Base-by-base conservation (phyloP, 2,329 filamentous ascomycete species). In the Thelonectria rubi region DNA sequence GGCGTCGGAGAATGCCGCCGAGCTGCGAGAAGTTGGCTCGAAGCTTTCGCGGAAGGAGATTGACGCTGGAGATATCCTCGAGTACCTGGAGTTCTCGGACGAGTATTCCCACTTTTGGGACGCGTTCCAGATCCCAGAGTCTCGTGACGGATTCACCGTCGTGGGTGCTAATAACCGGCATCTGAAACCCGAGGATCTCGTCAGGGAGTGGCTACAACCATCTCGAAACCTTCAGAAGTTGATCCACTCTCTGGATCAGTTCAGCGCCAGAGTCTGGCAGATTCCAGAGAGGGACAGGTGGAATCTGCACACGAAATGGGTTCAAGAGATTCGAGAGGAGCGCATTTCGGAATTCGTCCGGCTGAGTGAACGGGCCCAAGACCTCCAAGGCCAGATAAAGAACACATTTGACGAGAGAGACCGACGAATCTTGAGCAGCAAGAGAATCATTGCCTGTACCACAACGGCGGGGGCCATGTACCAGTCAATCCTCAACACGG, bases 391-490 rank as follows among this genome's bases (percentile, higher is more conserved):
- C 0, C 71, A 73, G 5, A 67, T 88, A 1, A 75, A 79, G 1
- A 76, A 75, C 2, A 72, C 87, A 0, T 80, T 80, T 18, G 77
- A 74, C 6, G 77, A 84, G 46, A 76, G 67, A 3, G 78, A 81
- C 18, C 74, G 77, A 0, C 57, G 70, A 0, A 77, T 82, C 0
- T 78, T 92, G 2, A 74, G 75, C n/a, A 71, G 68, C 0, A 90
- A 86, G 67, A 78, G 83, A 1, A 81, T 93, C 12, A 88, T 93
- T 45, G 89, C 82, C 0, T 91, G 88, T 64, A 93, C 91, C 0
- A 93, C 90, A 0, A 93, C 88, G 0, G 88, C 80, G 0, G 89
- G 89, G 0, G 88, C 91, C 0, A 92, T 82, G 74, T 84, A 90
- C 52, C 75, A 80, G 0, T 74, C 81, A 0, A 77, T 84, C 1